Base-by-base conservation (phyloP, 805 yeast genomes). In the Saturnispora serradocipensis region DNA sequence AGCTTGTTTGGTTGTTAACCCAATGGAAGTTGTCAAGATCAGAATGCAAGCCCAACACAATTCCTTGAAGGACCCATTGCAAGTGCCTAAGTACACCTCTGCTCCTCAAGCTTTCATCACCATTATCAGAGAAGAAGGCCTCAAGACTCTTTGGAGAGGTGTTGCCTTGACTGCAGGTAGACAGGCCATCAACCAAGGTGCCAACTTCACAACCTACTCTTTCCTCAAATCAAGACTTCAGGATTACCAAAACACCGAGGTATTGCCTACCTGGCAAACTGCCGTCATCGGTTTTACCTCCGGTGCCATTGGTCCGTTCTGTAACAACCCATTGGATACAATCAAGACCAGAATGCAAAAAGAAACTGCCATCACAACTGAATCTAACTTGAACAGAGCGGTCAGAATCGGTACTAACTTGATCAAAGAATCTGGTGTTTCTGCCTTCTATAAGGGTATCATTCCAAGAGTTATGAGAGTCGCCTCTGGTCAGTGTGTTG, bases 391-490 rank as follows among this genome's bases (percentile, higher is more conserved):
- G 68, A 80, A 78, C 51, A 80, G 96, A 70, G 89, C 91, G 61
- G 70, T 76, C 38, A 78, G 90, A 67, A 91, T 93, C 62, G 88
- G 95, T 54, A 72, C 73, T 46, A 90, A 84, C 63, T 77, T 91
- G 68, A 73, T 90, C 59, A 82, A 81, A 66, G 95, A 88, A 73
- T 96, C 89, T 71, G 99, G 99, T 59, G 72, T 82, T 59, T 75
- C 78, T 50, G 95, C 96, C 42, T 78, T 91, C 67, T 91, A 91
- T 75, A 88, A 91, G 67, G 99, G 99, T 72, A 91, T 91, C 66
- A 89, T 97, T 24, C 99, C 99, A 61, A 84, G 99, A 74, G 91
- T 91, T 60, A 90, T 91, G 95, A 85, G 99, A 73, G 99, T 91
- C 49, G 99, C 99, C 11, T 97, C 99, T 24, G 99, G 99, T 56